phyloP scores from a whole-genome alignment of 345 rosid genomes.

The Corymbia maculata region DNA sequence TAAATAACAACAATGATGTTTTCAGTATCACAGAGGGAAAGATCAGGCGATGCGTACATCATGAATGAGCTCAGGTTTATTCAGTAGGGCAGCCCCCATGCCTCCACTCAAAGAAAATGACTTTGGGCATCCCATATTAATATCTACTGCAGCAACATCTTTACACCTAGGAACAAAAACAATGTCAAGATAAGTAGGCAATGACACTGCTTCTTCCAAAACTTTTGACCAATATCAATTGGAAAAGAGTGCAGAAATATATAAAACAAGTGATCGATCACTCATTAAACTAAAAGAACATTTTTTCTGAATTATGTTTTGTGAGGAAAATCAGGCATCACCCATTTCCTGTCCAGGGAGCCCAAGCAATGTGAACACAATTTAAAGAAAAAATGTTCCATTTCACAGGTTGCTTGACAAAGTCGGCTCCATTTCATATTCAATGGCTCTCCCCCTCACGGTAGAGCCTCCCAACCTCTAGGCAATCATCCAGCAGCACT shows the following conservation, averaged over 20 bases:
- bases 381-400: not conserved
- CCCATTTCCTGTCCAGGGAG: not conserved
- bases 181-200: not conserved
- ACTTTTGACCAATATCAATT: not conserved
- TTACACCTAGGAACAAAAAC: conserved; percentile 45
- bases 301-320: not conserved
- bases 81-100: conserved; percentile 92
- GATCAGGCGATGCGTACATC: conserved; percentile 37
- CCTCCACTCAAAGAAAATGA: conserved; percentile 93
- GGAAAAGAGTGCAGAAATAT: not conserved
- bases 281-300: not conserved
- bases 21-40: not conserved
- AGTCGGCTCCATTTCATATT: not conserved
- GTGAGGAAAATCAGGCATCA: not conserved
- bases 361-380: not conserved
- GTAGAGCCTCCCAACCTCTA: not conserved
- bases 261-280: not conserved
- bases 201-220: not conserved
- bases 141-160: conserved; percentile 77
- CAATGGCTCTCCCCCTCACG: not conserved
- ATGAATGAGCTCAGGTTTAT: conserved; percentile 73
- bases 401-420: not conserved
- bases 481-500: not conserved
- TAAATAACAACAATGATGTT: not conserved
- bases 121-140: conserved; percentile 97